Evolutionary conservation across 164 flowering plant species (phyloP), one percentile per base, ranked within the genome.

Genomic region (Vitis labrusca): DNA sequence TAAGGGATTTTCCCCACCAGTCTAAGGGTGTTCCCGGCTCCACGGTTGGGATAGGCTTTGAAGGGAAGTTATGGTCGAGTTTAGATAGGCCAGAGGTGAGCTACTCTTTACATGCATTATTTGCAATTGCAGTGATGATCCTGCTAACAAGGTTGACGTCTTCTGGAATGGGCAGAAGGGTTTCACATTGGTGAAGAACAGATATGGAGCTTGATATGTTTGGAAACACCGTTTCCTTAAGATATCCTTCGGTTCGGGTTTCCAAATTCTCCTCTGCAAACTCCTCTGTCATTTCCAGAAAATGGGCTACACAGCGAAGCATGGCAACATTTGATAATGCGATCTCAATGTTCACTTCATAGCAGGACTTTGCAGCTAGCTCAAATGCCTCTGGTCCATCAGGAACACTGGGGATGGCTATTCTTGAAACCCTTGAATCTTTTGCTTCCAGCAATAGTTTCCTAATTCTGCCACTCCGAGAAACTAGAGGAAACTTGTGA

Each of bases 401-500:
- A 0, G 99, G 99, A 9, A 89, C 63, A 13, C 71, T 65, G 0
- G 84, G 70, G 9, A 95, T 86, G 70, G 27, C 81, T 51, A 96
- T 78, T 51, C 87, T 67, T 6, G 91, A 77, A 13, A 79, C 55
- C 71, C 89, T 90, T 29, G 91, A 72, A 63, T 95, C 98, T 68
- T 84, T 93, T 13, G 88, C 83, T 63, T 96, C 98, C 66, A 81
- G 15, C 71, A 96, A 47, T 62, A 89, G 63, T 73, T 89, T 92
- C 55, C 94, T 75, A 49, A 96, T 88, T 70, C 84, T 87, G 68
- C 98, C 97, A 72, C 98, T 89, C 17, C 91, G 81, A 23, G 98
- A 96, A 73, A 91, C 94, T 9, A 93, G 79, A 57, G 99, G 98
- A 69, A 96, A 92, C 90, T 93, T 95, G 82, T 95, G 99, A 72